Percentiles rank a stretch among this genome's conserved stretches.
Evolutionary conservation across 2,329 filamentous ascomycete species (phyloP).

Genomic region (Hymenoscyphus fructigenus): DNA sequence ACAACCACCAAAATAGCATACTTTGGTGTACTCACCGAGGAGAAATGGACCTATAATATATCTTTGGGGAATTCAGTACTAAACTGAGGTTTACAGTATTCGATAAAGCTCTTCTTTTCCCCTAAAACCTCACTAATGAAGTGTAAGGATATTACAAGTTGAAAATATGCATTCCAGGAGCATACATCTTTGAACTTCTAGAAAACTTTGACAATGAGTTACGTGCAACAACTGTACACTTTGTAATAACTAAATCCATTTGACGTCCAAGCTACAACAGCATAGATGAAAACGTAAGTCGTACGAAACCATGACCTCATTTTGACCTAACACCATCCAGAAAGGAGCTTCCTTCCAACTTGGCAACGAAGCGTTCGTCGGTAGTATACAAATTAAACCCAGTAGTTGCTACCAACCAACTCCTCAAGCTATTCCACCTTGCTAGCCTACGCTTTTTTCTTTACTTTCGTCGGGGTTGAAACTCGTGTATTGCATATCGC

Average conservation of each 20-base stretch:
- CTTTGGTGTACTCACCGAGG: too few relatives aligned
- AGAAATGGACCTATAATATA: too few relatives aligned
- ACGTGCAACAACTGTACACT: too few relatives aligned
- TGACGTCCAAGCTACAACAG: background rate
- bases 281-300: background rate
- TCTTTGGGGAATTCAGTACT: too few relatives aligned
- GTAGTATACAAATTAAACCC: background rate
- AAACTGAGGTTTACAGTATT: too few relatives aligned
- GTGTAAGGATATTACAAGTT: too few relatives aligned
- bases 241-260: background rate
- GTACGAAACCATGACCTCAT: background rate
- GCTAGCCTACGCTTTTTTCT: background rate
- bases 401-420: background rate
- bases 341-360: background rate
- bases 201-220: too few relatives aligned
- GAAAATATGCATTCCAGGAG: too few relatives aligned
- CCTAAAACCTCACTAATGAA: too few relatives aligned
- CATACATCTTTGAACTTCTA: too few relatives aligned
- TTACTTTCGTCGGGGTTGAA: background rate
- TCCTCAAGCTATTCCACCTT: background rate
- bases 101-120: too few relatives aligned
- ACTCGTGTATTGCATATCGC: background rate
- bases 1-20: too few relatives aligned
- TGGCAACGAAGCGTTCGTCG: background rate
- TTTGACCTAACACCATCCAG: background rate